Evolutionary conservation across 768 basidiomycete species (phyloP).

Genomic region (Coprinopsis cinerea): DNA sequence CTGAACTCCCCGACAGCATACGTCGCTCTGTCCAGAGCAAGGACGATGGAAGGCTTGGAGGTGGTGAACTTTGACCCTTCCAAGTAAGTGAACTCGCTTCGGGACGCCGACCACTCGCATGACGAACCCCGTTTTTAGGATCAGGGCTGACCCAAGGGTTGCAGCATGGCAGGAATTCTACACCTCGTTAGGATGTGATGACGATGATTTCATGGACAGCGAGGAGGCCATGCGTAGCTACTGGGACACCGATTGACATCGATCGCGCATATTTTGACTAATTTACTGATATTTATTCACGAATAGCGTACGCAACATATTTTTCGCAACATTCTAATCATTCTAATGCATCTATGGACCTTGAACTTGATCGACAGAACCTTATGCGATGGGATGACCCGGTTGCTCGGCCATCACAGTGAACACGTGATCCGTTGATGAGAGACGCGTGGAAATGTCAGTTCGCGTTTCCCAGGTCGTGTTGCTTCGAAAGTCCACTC

Average conservation of each 20-base stretch:
- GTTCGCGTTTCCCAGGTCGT: too few species aligned
- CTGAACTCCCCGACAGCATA: constrained; percentile 36
- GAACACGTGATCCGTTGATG: too few species aligned
- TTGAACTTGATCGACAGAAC: too few species aligned
- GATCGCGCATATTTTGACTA: too few species aligned
- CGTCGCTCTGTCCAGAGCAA: constrained; percentile 68
- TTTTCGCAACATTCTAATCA: too few species aligned
- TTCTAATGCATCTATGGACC: background rate
- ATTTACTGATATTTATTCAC: background rate
- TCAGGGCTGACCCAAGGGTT: constrained; percentile 9
- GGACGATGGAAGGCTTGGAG: constrained; percentile 53
- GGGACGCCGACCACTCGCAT: background rate
- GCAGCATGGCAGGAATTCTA: constrained; percentile 11
- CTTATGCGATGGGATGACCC: too few species aligned
- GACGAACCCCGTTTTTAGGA: background rate
- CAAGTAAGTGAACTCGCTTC: constrained; percentile 36
- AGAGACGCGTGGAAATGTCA: too few species aligned
- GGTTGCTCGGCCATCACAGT: too few species aligned
- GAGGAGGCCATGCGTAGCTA: constrained; percentile 3
- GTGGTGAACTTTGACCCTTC: constrained; percentile 54
- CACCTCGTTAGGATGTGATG: background rate
- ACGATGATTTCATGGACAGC: constrained; percentile 3
- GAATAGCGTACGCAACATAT: background rate
- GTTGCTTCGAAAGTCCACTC: too few species aligned
- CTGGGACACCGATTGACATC: background rate